Evolutionary conservation across 257 asterid species (phyloP), one percentile per base, ranked within the genome.

Genomic region (Solanum medicagineum): DNA sequence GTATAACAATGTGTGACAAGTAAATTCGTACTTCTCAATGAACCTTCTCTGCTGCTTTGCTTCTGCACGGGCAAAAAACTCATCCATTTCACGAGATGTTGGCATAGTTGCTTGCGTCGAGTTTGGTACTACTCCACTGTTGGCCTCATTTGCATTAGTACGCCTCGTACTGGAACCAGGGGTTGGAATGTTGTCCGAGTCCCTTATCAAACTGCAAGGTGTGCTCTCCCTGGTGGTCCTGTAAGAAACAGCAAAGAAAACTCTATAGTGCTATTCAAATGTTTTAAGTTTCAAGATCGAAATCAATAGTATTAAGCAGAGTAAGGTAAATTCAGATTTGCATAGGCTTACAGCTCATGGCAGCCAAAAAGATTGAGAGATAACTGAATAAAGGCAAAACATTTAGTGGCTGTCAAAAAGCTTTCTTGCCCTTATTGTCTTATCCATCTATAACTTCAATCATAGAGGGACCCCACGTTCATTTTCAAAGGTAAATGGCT

Each of bases 201-300:
- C 87, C 69, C 85, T 86, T 13, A 84, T 87, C 84, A 86, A 55
- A 81, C 82, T 86, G 88, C 90, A 84, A 84, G 87, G 89, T 19
- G 89, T 84, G 87, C 85, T 89, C 81, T 89, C 91, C 81, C 91
- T 84, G 16, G 87, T 84, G 66, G 70, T 84, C 89, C 90, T 89
- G 81, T 17, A 47, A 82, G 56, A 49, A 82, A 7, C 26, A 81
- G 49, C 56, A 49, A 62, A 6, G 44, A 6, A 1, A 81, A 81
- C 57, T 59, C 73, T 40, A 55, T n/a, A 57, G 84, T 40, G 56
- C 71, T 57, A 45, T 59, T 79, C 3, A 1, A 51, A 77, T 11
- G 60, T 24, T 49, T 26, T 2, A 77, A 8, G 53, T 70, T 70
- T 70, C 53, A 70, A 68, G 29, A 77, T 77, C 47, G 9, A 14